Base-by-base conservation (phyloP, 1,284 basidiomycete species). In the Trametes sp. region DNA sequence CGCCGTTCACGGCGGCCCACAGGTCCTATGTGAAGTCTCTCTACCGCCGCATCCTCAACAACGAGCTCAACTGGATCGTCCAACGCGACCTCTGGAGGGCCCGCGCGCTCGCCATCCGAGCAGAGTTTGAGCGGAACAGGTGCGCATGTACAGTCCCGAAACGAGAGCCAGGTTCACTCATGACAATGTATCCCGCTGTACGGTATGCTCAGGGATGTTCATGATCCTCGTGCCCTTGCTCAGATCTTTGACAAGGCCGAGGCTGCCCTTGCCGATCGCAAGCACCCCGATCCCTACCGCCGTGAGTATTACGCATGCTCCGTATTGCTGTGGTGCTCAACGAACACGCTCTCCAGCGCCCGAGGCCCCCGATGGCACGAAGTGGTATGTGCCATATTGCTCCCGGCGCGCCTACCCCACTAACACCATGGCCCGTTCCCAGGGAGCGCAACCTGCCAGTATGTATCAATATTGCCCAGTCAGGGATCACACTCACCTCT, bases 101-200 rank as follows among this genome's bases (percentile, higher is more conserved):
- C 68, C 84, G 90, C 73, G 95, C 95, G 6, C 79, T 95, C 69
- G 82, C 90, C 76, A 94, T 98, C 71, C 83, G 96, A 64, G 95
- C 95, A 66, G 89, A 95, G 76, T 98, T 98, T 76, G 96, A 98
- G 81, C 80, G 84, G 69, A 94, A 98, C 83, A 86, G 93, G 94
- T 95, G 75, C 68, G 89, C 77, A 36, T 57, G 21, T 29, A 24
- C 46, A 23, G 11, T 16, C 49, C 8, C 23, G 28, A 29, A 6
- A 8, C 14, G n/a, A n/a, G n/a, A 19, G 16, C 7, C 42, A 41
- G 11, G 24, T 16, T 38, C 23, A 28, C 44, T 44, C 42, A 45
- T 33, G 11, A n/a, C 21, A 11, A 23, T 10, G 21, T 28, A 23
- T 16, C 33, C 8, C 35, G 8, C 23, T 21, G 5, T 46, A 4